Conservation (phyloP, 2,329 filamentous ascomycete species). For the Botrytis galanthina region DNA sequence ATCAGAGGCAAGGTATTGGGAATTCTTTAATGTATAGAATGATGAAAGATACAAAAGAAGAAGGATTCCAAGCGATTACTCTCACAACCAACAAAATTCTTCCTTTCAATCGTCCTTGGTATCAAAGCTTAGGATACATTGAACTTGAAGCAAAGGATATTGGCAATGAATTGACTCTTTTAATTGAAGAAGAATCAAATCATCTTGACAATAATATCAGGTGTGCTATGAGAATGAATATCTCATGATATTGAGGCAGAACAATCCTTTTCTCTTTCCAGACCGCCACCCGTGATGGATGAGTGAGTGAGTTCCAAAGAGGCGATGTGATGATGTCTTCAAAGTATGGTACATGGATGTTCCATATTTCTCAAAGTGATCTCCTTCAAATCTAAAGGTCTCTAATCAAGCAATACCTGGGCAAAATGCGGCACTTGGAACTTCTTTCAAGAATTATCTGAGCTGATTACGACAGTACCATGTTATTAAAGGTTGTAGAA, state of each 20-base stretch:
- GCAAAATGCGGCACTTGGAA: not conserved
- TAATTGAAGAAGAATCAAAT: slow-evolving; percentile 3
- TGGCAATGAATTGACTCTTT: slow-evolving; percentile 9
- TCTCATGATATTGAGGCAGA: not conserved
- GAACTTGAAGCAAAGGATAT: slow-evolving; percentile 30
- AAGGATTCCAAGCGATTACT: slow-evolving; percentile 33
- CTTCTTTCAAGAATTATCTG: slow-evolving; percentile 14
- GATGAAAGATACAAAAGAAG: slow-evolving; percentile 30
- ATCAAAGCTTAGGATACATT: slow-evolving; percentile 33
- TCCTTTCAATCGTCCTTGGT: slow-evolving; percentile 38
- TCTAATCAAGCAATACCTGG: slow-evolving; percentile 4
- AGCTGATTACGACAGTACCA: slow-evolving; percentile 11
- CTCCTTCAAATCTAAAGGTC: not conserved
- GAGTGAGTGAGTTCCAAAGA: not conserved
- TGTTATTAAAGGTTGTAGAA: slow-evolving; percentile 20
- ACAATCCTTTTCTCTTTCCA: not conserved
- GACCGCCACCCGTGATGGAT: not conserved
- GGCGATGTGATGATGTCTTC: not conserved
- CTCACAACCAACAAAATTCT: slow-evolving; percentile 36
- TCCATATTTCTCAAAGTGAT: slow-evolving; percentile 3
- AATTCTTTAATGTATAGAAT: slow-evolving; percentile 34
- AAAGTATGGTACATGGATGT: slow-evolving; percentile 8
- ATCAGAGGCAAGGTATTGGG: slow-evolving; percentile 37
- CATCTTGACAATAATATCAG: not conserved
- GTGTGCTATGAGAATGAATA: slow-evolving; percentile 17